A percentile compares a stretch with the other conserved stretches of the same genome.
Evolutionary conservation across 257 asterid species (phyloP).

Genomic region (Solanum tarijense): DNA sequence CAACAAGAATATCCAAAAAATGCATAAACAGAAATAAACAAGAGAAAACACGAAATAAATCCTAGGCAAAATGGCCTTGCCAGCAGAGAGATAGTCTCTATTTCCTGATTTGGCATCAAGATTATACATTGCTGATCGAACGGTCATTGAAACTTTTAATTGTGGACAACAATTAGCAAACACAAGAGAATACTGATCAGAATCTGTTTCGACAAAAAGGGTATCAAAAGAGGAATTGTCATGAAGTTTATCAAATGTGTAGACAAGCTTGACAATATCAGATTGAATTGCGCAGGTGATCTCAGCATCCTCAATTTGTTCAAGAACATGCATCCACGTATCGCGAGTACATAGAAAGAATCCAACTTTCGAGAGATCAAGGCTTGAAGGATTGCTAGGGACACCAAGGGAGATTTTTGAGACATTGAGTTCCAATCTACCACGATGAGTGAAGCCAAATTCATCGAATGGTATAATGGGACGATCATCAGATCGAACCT

Average conservation of each 20-base stretch:
- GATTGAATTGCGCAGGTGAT: constrained; percentile 60
- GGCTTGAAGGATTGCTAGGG: constrained; percentile 20
- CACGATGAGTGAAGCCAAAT: constrained; percentile 80
- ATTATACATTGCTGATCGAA: constrained; percentile 64
- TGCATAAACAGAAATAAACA: constrained; percentile 37
- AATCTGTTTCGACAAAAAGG: constrained; percentile 28
- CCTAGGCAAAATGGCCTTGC: constrained; percentile 60
- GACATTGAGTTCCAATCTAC: constrained; percentile 66
- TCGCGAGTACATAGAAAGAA: constrained; percentile 78
- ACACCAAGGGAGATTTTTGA: constrained; percentile 29
- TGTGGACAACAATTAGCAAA: constrained; percentile 62
- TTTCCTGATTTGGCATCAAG: constrained; percentile 40
- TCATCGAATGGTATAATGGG: constrained; percentile 73
- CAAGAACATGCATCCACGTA: constrained; percentile 61
- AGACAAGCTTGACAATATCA: constrained; percentile 30
- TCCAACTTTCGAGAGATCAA: constrained; percentile 43
- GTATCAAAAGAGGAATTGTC: constrained; percentile 16
- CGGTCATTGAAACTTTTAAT: constrained; percentile 50
- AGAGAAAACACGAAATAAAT: constrained; percentile 50
- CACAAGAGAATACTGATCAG: constrained; percentile 73
- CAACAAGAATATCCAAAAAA: constrained; percentile 43
- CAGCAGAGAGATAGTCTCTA: constrained; percentile 72
- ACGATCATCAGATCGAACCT: constrained; percentile 48
- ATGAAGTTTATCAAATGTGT: constrained; percentile 40
- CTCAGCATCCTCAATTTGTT: constrained; percentile 60